Base-by-base conservation (phyloP, 768 basidiomycete species). In the Heimioporus sp. region DNA sequence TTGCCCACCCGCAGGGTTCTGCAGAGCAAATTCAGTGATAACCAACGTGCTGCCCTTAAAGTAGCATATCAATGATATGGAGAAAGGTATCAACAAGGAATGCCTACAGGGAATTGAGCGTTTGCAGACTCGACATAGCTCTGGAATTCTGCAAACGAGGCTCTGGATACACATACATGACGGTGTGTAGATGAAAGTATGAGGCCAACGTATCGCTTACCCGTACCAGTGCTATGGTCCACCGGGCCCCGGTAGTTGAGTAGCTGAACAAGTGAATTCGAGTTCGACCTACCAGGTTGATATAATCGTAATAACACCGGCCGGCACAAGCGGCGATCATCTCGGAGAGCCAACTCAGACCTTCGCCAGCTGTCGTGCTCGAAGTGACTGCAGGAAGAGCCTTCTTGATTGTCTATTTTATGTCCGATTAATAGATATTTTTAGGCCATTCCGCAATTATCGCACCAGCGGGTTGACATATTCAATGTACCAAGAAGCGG, bases 331-430 rank as follows among this genome's bases (percentile, higher is more conserved):
- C 70, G 15, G 35, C 49, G 48, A 73, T 65, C 63, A 74, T 67
- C 46, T 70, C 46, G 15, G 63, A 58, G 19, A 73, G 20, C 73
- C 72, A 73, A 32, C 60, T 62, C 17, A 73, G 48, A 15, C 72
- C 72, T 49, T 72, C 40, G 2, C 72, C 72, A 31, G 70, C 4
- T 28, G 24, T 28, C 24, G n/a, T 10, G 15, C 70, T 72, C 21
- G 72, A 69, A 15, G 71, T 65, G 5, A 73, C 64, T 0, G 72
- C 66, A 5, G 72, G 72, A 24, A 73, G 67, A 2, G 72, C 71
- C 46, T 71, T 73, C 64, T 32, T 6, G 24, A 28, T 28, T 4
- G 24, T 4, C 24, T 28, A 5, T 28, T 43, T 49, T 16, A 1
- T 35, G 37, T 51, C 24, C 5, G 3, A 10, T 61, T 3, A 55